Evolutionary conservation across 495 filamentous ascomycete genomes (phyloP), one percentile per base, ranked within the genome.

Genomic region (Penicillium riverlandense): DNA sequence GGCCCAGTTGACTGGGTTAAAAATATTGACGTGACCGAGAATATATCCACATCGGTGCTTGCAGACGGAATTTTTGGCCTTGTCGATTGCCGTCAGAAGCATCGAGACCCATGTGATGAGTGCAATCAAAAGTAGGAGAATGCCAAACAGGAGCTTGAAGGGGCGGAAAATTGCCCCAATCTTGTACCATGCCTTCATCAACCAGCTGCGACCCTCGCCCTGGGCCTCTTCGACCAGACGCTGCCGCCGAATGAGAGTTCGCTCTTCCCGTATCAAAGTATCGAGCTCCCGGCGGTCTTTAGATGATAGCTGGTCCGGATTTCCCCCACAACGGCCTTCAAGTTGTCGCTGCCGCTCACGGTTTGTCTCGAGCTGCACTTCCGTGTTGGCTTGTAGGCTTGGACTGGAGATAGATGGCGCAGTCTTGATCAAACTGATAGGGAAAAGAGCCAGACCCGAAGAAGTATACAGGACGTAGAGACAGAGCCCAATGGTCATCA

Each of bases 51-150:
- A 98, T 54, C 80, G 79, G 42, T 79, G 72, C 60, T 90, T 89
- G 79, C 92, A 98, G 49, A 92, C 62, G 0, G 89, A 96, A 65
- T 97, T 96, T 53, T 84, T 88, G 12, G 88, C 86, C 66, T 98
- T 97, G 74, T 98, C 92, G 59, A 96, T 90, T 47, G 82, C 82
- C 0, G 91, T 98, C 55, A 97, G 80, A 43, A 97, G 77, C 94
- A 97, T 98, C 28, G 85, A 91, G 8, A 83, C 74, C 81, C 88
- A 96, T 48, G 89, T 75, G 14, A 90, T 43, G 28, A 95, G 61
- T 8, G 85, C 69, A 22, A 95, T 47, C 12, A 83, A 44, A 2
- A 95, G 69, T 12, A 96, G 68, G 7, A 95, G 41, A 41, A 96
- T 75, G 12, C 92, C 94, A 11, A 86, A 84, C 16, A 96, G 52